Percentiles rank a stretch among this genome's conserved stretches.
Conservation (phyloP, 345 rosid species). For the thale cress (Arabidopsis thaliana) region TAIR10.1 NC_003076.8:9535501-9536000, state of each 20-base stretch:
- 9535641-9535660: conserved; percentile 32
- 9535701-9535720: conserved; percentile 48
- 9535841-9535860: conserved; percentile 39
- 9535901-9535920: conserved; percentile 45
- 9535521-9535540: conserved; percentile 50
- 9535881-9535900: conserved; percentile 53
- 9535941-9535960: conserved; percentile 62
- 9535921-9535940: conserved; percentile 44
- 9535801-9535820: conserved; percentile 45
- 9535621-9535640: background rate
- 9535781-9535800: conserved; percentile 44
- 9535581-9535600: conserved; percentile 33
- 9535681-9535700: conserved; percentile 44
- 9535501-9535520: conserved; percentile 41
- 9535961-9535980: conserved; percentile 61
- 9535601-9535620: background rate
- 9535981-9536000: conserved; percentile 78
- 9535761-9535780: conserved; percentile 50
- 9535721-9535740: conserved; percentile 41
- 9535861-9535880: conserved; percentile 43
- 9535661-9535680: conserved; percentile 54
- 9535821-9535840: conserved; percentile 13
- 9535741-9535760: conserved; percentile 49
- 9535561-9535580: conserved; percentile 54
- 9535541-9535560: conserved; percentile 51